Percentiles rank a stretch among this genome's conserved stretches.
Evolutionary conservation across 139 green algal genomes (phyloP).

Genomic region (Limnomonas spitsbergensis): DNA sequence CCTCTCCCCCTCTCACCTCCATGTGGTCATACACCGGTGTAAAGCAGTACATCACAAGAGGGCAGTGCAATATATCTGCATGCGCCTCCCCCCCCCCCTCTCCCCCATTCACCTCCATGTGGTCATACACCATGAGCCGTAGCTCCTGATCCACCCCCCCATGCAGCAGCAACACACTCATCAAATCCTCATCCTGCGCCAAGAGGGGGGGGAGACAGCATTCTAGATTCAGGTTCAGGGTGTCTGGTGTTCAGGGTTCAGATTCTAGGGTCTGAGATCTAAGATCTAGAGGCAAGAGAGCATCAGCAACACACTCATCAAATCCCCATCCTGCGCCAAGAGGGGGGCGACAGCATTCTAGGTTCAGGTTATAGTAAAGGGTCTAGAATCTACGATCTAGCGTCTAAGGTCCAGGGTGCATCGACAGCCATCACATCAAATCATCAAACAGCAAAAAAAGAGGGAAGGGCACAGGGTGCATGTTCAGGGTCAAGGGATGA

Average conservation of each 20-base stretch:
- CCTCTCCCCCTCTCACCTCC: not conserved
- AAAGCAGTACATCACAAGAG: not conserved
- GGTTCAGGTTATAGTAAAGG: too few relatives aligned
- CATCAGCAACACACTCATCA: constrained; percentile 44
- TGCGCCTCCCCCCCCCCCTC: not conserved
- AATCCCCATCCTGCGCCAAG: constrained; percentile 39
- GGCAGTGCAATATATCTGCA: not conserved
- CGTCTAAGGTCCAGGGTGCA: too few relatives aligned
- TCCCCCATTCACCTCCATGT: not conserved
- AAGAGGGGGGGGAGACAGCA: too few relatives aligned
- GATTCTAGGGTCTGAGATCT: too few relatives aligned
- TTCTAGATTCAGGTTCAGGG: too few relatives aligned
- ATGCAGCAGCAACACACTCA: constrained; percentile 46
- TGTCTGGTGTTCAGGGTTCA: too few relatives aligned
- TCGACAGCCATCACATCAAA: constrained; percentile 42
- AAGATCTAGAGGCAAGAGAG: too few relatives aligned
- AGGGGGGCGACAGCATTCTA: too few relatives aligned
- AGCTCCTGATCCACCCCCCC: not conserved
- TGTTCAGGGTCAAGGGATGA: too few relatives aligned
- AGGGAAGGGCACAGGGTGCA: too few relatives aligned
- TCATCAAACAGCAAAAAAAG: too few relatives aligned
- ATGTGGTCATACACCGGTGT: not conserved
- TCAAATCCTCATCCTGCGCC: constrained; percentile 41
- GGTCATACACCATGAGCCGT: not conserved
- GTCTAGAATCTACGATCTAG: too few relatives aligned